Conservation (phyloP, 73 alveolate genomes). For the Tetrahymena borealis region DNA sequence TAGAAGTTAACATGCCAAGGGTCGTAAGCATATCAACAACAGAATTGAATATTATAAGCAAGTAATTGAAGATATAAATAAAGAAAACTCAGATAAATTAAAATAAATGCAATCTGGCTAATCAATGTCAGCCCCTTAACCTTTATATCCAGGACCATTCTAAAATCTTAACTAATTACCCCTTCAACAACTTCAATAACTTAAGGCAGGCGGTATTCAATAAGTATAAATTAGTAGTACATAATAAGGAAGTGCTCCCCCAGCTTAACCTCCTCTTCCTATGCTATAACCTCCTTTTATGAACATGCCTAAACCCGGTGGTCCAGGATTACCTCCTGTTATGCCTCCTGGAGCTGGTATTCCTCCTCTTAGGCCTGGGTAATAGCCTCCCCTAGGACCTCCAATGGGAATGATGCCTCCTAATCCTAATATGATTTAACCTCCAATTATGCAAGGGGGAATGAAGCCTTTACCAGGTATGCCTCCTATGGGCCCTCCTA, state of each 20-base stretch:
- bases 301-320: background rate
- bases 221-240: background rate
- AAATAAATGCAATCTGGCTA: background rate
- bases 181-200: background rate
- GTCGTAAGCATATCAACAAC: slow-evolving; percentile 96
- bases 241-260: background rate
- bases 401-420: background rate
- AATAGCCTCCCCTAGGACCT: background rate
- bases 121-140: background rate
- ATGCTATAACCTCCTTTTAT: background rate
- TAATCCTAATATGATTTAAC: background rate
- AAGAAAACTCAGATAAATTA: background rate
- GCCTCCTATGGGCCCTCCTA: slow-evolving; percentile 2
- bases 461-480: background rate
- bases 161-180: background rate
- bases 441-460: background rate
- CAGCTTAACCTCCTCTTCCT: background rate
- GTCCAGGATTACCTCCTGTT: background rate
- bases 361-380: background rate
- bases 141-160: background rate
- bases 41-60: slow-evolving; percentile 96
- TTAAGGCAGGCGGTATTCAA: background rate
- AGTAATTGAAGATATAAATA: slow-evolving; percentile 65
- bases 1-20: slow-evolving; percentile 94
- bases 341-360: background rate